Percentiles rank a stretch among this genome's conserved stretches.
phyloP scores from a whole-genome alignment of 495 filamentous ascomycete genomes.

The Penicillium nucicola region DNA sequence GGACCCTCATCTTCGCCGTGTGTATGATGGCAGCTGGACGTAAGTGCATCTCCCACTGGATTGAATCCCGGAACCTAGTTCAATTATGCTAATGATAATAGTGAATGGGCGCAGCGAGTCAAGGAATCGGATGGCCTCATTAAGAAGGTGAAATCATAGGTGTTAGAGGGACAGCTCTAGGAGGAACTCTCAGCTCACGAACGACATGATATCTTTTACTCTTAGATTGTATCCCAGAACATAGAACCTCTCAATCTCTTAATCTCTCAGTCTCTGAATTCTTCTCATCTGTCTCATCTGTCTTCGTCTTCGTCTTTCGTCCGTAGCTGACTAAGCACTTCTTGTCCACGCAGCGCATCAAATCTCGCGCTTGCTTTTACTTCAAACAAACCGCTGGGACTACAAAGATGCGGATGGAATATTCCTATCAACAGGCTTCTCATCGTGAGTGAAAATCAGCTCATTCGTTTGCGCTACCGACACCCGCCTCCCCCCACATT shows the following conservation, averaged over 20 bases:
- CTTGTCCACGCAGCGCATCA: conserved; percentile 8
- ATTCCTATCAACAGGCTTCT: conserved; percentile 23
- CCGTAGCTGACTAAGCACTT: conserved; percentile 7
- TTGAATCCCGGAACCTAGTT: neutral
- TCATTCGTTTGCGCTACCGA: conserved; percentile 1
- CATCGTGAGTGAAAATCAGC: conserved; percentile 30
- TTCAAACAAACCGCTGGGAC: conserved; percentile 1
- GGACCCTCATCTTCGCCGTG: conserved; percentile 59
- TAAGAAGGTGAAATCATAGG: conserved; percentile 40
- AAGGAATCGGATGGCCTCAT: conserved; percentile 59
- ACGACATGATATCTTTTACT: conserved; percentile 14
- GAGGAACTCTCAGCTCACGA: conserved; percentile 2
- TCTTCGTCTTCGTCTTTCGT: neutral
- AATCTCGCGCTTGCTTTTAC: neutral
- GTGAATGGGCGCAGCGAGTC: conserved; percentile 76
- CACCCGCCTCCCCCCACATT: conserved; percentile 35
- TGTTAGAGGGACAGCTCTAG: neutral
- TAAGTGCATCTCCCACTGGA: conserved; percentile 48
- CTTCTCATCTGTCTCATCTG: neutral
- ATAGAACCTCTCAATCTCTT: neutral
- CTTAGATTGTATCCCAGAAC: conserved; percentile 11
- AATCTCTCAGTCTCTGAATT: too few relatives aligned
- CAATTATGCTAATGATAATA: conserved; percentile 26
- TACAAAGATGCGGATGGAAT: conserved; percentile 42
- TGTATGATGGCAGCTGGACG: conserved; percentile 99